Percentiles rank a stretch among this genome's conserved stretches.
phyloP scores from a whole-genome alignment of 305 asterid species.

The Striga hermonthica region DNA sequence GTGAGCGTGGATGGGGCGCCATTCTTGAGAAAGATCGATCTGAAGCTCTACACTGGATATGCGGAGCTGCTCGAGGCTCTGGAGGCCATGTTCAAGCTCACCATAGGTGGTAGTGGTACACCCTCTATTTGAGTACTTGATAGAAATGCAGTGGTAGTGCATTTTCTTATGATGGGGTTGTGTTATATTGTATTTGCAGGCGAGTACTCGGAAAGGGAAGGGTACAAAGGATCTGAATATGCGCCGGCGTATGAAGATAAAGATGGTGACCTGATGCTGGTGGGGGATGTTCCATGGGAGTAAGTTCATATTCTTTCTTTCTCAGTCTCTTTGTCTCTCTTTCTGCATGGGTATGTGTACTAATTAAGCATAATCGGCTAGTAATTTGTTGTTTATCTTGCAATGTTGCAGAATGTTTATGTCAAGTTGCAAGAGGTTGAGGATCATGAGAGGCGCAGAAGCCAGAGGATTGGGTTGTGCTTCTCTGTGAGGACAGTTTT shows the following conservation, averaged over 20 bases:
- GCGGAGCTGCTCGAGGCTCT: constrained; percentile 45
- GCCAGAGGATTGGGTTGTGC: constrained; percentile 55
- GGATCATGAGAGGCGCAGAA: constrained; percentile 63
- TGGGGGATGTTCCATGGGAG: constrained; percentile 77
- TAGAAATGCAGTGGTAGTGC: not conserved
- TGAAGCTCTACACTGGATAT: constrained; percentile 48
- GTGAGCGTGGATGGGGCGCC: constrained; percentile 79
- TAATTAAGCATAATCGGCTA: too few species aligned
- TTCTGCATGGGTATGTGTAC: too few species aligned
- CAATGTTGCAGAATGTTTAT: constrained; percentile 54
- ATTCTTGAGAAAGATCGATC: constrained; percentile 61
- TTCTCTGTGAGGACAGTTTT: constrained; percentile 36
- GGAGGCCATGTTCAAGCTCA: constrained; percentile 66
- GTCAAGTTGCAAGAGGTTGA: constrained; percentile 59
- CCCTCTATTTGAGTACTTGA: not conserved
- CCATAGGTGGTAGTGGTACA: constrained; percentile 37
- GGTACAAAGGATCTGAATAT: constrained; percentile 66
- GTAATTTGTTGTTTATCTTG: not conserved
- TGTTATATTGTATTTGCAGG: constrained; percentile 30
- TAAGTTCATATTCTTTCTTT: constrained; percentile 33
- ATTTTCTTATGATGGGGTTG: not conserved
- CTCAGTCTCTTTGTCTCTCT: constrained; percentile 10
- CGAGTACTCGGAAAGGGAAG: constrained; percentile 69
- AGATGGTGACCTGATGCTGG: constrained; percentile 75
- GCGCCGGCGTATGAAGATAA: constrained; percentile 74